Percentiles rank a stretch among this genome's conserved stretches.
phyloP scores from a whole-genome alignment of 306 rosid genomes.

The Malus asiatica region DNA sequence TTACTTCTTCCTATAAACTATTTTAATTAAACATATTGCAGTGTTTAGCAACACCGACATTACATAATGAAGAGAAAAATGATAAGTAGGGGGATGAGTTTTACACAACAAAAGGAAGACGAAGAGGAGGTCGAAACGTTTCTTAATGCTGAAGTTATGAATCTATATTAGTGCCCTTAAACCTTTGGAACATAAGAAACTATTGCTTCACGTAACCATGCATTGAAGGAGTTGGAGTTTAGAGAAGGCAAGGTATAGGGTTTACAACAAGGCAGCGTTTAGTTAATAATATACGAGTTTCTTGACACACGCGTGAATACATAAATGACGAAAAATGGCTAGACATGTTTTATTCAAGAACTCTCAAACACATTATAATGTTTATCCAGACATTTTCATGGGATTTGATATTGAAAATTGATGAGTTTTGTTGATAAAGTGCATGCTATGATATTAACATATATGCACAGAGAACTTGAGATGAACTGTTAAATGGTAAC shows the following conservation, averaged over 20 bases:
- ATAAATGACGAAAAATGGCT: constrained; percentile 18
- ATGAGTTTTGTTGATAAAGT: background rate
- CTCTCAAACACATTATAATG: constrained; percentile 29
- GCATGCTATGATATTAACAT: constrained; percentile 1
- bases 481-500: constrained; percentile 23
- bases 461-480: constrained; percentile 4
- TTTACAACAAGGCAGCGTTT: constrained; percentile 14
- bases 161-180: background rate
- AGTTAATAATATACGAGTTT: background rate
- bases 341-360: constrained; percentile 31
- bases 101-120: background rate
- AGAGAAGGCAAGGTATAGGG: constrained; percentile 26
- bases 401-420: background rate
- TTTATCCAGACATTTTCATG: background rate
- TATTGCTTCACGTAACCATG: constrained; percentile 27
- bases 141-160: background rate
- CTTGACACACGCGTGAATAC: background rate
- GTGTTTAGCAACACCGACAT: too few relatives aligned
- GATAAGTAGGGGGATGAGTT: background rate
- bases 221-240: background rate
- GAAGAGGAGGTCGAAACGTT: background rate
- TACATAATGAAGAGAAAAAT: background rate
- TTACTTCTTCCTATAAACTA: background rate
- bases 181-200: constrained; percentile 7
- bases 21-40: background rate